Evolutionary conservation across 345 rosid species (phyloP), one percentile per base, ranked within the genome.

Genomic region (Boechera stricta): DNA sequence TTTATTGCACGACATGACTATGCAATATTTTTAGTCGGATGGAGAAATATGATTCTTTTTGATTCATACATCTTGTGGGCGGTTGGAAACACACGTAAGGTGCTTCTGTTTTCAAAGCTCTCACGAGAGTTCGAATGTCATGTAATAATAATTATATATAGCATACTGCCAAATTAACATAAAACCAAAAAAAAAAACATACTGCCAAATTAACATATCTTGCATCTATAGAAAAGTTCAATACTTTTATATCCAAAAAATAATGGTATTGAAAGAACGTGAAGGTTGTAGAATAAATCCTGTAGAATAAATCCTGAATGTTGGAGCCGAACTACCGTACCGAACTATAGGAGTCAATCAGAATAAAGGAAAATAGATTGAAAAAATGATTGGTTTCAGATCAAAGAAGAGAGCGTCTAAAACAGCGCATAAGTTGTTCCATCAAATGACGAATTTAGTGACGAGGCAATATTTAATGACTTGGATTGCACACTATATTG

Each of bases 1-100:
- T 35, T 74, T 56, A 55, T 56, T 65, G 58, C 72, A 65, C 66
- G 65, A 65, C 66, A 65, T 55, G 66, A 65, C 71, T 45, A 44
- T 10, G 78, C 54, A 49, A 49, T 49, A 7, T 49, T 16, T 16
- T 16, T 16, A 49, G 54, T 49, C 54, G 65, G 29, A 38, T 18
- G 26, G 6, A 44, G 7, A 44, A 39, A 44, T 44, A 44, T 64
- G 38, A 63, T 44, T 41, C 51, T 47, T 47, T 44, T 47, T 47
- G 2, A n/a, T 15, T 41, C 9, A 41, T 26, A 49, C 13, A 63
- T 63, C 7, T 63, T 26, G 4, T 42, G 35, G 21, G 21, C 54
- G 12, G 5, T 4, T 63, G 32, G 33, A 62, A 61, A 39, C 18
- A 29, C 33, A 60, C 47, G 65, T 13, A 15, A 57, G 62, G 6